These are phyloP conservation scores for Cyathus pygmaeus DNA, from an alignment of 1,284 basidiomycete genomes.

Conservation along the genomic window DNA sequence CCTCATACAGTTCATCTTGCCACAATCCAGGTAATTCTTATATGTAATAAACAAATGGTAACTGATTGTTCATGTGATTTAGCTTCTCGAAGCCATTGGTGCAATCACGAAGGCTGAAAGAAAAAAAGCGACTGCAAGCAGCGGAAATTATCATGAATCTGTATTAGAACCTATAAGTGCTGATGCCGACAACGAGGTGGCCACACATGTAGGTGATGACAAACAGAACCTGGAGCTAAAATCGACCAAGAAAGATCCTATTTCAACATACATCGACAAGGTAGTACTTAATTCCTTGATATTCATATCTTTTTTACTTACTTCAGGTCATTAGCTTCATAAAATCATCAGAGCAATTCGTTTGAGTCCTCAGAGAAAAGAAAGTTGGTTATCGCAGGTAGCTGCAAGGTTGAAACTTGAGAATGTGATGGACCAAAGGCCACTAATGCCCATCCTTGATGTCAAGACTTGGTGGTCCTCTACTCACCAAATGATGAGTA, in stretches of 20 bases:
- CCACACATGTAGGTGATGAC: background rate
- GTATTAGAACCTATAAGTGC: conserved; percentile 3
- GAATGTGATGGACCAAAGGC: background rate
- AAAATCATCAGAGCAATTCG: conserved; percentile 17
- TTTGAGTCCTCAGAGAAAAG: conserved; percentile 23
- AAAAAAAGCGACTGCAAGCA: conserved; percentile 10
- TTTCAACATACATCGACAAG: too few relatives aligned
- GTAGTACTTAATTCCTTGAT: too few relatives aligned
- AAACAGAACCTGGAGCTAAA: too few relatives aligned
- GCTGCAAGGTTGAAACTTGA: background rate
- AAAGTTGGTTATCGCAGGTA: conserved; percentile 15
- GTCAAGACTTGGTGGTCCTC: conserved; percentile 36
- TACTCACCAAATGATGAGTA: conserved; percentile 33
- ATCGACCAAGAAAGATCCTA: too few relatives aligned
- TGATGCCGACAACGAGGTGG: conserved; percentile 6
- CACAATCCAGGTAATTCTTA: conserved; percentile 26
- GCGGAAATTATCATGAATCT: conserved; percentile 21
- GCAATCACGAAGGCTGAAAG: conserved; percentile 15
- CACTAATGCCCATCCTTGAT: conserved; percentile 16
- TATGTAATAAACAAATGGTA: background rate
- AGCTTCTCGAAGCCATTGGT: conserved; percentile 26
- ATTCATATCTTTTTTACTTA: background rate
- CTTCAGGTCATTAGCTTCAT: conserved; percentile 10
- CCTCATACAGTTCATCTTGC: conserved; percentile 39
- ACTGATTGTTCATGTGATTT: background rate